A percentile compares a stretch with the other conserved stretches of the same genome.
Conservation (phyloP, 345 rosid species). For the Ricinus communis region DNA sequence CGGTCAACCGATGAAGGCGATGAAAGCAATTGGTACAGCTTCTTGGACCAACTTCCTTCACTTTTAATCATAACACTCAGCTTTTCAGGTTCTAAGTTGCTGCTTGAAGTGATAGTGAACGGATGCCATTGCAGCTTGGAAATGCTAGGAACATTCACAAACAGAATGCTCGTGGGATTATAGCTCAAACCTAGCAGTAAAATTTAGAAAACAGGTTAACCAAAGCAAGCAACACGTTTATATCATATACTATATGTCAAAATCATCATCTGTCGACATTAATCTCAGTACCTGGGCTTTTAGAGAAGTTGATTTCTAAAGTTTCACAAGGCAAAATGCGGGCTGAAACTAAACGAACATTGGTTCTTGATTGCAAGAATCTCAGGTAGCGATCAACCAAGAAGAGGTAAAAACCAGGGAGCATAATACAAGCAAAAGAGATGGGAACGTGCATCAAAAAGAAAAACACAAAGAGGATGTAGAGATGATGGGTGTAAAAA, state of each 20-base stretch:
- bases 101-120: constrained; percentile 66
- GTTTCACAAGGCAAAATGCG: constrained; percentile 60
- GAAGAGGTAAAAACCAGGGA: constrained; percentile 84
- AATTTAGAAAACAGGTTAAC: neutral
- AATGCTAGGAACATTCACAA: constrained; percentile 68
- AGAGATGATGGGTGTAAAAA: constrained; percentile 73
- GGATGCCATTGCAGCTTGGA: constrained; percentile 97
- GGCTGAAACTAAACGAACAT: constrained; percentile 53
- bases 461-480: constrained; percentile 63
- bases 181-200: constrained; percentile 52
- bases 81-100: constrained; percentile 62
- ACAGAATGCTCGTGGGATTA: constrained; percentile 65
- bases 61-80: constrained; percentile 66
- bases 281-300: constrained; percentile 40
- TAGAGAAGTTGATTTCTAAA: constrained; percentile 72
- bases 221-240: neutral
- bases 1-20: constrained; percentile 50
- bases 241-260: too few relatives aligned
- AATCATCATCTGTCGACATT: neutral
- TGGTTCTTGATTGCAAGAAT: constrained; percentile 66
- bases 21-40: constrained; percentile 59
- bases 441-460: constrained; percentile 66
- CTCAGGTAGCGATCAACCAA: constrained; percentile 69
- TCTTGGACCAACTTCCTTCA: constrained; percentile 80
- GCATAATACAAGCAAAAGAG: constrained; percentile 47